Percentiles rank a stretch among this genome's conserved stretches.
Evolutionary conservation across 441 rosid species (phyloP).

Genomic region (Eruca vesicaria): DNA sequence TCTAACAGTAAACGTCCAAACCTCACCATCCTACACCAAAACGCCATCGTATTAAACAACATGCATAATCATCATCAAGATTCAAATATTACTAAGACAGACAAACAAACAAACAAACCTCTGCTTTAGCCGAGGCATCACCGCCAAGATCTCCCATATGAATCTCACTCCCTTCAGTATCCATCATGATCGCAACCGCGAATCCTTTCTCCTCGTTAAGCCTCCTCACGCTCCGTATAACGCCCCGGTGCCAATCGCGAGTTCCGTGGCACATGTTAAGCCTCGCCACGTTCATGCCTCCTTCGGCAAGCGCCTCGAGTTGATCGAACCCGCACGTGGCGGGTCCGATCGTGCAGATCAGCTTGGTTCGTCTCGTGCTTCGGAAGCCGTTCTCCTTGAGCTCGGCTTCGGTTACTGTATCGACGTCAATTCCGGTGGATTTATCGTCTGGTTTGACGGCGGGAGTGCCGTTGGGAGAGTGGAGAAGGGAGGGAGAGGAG

Average conservation of each 20-base stretch:
- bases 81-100: neutral
- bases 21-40: neutral
- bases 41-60: neutral
- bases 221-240: constrained; percentile 74
- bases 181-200: constrained; percentile 99
- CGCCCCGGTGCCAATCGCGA: constrained; percentile 82
- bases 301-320: constrained; percentile 83
- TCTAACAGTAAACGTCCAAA: neutral
- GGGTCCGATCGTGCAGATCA: constrained; percentile 94
- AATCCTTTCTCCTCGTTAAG: constrained; percentile 93
- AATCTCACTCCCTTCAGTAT: constrained; percentile 99
- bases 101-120: constrained; percentile 43
- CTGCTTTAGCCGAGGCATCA: constrained; percentile 81
- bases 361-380: constrained; percentile 94
- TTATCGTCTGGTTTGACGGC: constrained; percentile 35
- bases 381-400: constrained; percentile 97
- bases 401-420: constrained; percentile 85
- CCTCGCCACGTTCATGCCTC: constrained; percentile 97
- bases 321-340: constrained; percentile 84
- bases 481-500: constrained; percentile 40
- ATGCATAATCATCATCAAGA: neutral
- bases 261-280: constrained; percentile 97
- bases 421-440: constrained; percentile 67
- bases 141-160: constrained; percentile 98
- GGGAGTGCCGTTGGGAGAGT: constrained; percentile 51